Evolutionary conservation across 2,329 filamentous ascomycete species (phyloP), one percentile per base, ranked within the genome.

Genomic region (Malbranchea zuffiana): DNA sequence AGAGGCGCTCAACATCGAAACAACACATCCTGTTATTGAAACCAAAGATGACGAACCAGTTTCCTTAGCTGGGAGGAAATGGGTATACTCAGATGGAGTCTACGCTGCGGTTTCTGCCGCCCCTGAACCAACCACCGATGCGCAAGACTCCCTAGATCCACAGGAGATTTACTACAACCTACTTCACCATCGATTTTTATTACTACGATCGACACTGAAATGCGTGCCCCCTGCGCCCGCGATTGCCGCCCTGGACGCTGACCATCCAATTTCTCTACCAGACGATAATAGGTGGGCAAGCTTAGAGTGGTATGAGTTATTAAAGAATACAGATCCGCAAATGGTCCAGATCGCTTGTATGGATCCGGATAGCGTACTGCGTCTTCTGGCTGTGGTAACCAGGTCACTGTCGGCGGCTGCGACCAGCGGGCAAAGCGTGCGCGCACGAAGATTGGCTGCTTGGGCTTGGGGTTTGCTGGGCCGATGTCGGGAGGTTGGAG

Each of bases 381-480:
- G 72, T 23, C 66, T 88, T 20, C 55, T 94, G 25, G 69, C 73
- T 25, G 61, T 71, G 17, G 66, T 87, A 35, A 61, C 61, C 23
- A 55, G 59, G 6, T 50, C 82, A n/a, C 64, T 80, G 18, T 68
- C 70, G 12, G 74, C 75, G 35, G 75, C 74, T 42, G 74, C 81
- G 35, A 69, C 80, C 36, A 71, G 69, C 30, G 71, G 69, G 33
- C 72, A 71, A n/a, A 60, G 66, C 15, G 67, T 70, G 19, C 64
- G 85, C 19, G 67, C 74, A 17, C 71, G 74, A 48, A 72, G 78
- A 32, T 76, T 82, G 3, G 86, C 84, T 42, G 71, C 76, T 11
- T 96, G 88, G 88, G 66, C 83, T 3, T 95, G 86, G 87, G 78
- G 80, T 0, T 59, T 94, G 40, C 65, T 95, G 29, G 84, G 82